These are phyloP conservation scores for Crithidia sp. DNA, from an alignment of 208 protist species.

Conservation along the genomic window DNA sequence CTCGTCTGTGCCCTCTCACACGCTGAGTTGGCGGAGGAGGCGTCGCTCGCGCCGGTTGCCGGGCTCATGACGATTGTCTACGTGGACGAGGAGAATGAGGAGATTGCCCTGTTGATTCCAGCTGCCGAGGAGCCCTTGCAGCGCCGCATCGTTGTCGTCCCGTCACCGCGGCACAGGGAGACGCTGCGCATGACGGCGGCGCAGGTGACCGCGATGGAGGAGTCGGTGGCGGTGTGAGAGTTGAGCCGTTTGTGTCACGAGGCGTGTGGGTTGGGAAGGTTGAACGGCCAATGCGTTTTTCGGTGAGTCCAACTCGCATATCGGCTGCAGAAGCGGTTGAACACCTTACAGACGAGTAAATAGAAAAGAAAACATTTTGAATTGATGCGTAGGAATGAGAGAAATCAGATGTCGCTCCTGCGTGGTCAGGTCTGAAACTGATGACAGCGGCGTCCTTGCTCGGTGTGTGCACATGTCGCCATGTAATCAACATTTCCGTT, in stretches of 20 bases:
- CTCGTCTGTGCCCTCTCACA: slow-evolving; percentile 84
- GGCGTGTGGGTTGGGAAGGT: no score
- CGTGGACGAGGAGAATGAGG: slow-evolving; percentile 78
- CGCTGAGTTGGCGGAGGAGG: slow-evolving; percentile 78
- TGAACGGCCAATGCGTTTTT: no score
- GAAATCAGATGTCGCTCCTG: no score
- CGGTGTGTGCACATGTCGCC: no score
- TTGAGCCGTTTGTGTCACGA: neutral
- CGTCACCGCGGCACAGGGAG: slow-evolving; percentile 35
- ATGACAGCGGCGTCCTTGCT: no score
- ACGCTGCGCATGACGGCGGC: slow-evolving; percentile 50
- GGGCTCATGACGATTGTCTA: slow-evolving; percentile 64
- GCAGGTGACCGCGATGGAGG: slow-evolving; percentile 60
- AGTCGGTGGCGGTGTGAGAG: slow-evolving; percentile 54
- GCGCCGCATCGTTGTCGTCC: slow-evolving; percentile 73
- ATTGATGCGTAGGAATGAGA: no score
- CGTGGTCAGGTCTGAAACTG: no score
- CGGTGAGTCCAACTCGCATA: no score
- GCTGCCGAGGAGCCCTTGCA: slow-evolving; percentile 56
- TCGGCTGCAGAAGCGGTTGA: no score
- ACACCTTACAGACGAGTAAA: no score
- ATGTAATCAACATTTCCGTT: no score
- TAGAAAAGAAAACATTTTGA: no score
- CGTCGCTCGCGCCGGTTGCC: slow-evolving; percentile 71
- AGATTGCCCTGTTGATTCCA: slow-evolving; percentile 73